phyloP scores from a whole-genome alignment of 108 stramenopile species.

The Nitzschia sp. region DNA sequence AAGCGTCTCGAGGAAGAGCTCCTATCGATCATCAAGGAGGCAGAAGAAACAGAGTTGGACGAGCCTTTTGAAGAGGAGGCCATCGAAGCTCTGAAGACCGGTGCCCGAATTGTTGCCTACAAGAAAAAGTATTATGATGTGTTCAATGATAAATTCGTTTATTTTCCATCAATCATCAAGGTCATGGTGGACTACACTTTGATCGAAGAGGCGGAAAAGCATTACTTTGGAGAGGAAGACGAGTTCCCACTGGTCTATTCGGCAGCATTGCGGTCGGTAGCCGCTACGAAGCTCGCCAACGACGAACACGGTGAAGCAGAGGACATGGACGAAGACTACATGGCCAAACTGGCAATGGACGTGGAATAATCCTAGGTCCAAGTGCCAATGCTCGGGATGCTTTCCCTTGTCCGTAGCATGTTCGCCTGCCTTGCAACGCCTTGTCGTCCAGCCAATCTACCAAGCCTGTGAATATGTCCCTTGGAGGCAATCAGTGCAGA shows the following conservation, averaged over 20 bases:
- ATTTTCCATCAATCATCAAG: slow-evolving; percentile 23
- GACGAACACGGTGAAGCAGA: background rate
- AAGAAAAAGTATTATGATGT: slow-evolving; percentile 28
- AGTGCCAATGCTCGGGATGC: no score
- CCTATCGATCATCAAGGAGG: slow-evolving; percentile 2
- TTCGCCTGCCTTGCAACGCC: no score
- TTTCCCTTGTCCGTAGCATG: no score
- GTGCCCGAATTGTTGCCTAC: slow-evolving; percentile 18
- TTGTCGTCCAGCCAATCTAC: no score
- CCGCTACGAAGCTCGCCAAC: background rate
- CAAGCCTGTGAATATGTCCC: no score
- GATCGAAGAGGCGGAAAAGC: slow-evolving; percentile 34
- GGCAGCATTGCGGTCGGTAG: slow-evolving; percentile 22
- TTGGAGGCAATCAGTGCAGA: no score
- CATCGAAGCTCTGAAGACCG: slow-evolving; percentile 7
- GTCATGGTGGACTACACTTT: slow-evolving; percentile 5
- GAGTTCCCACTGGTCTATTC: slow-evolving; percentile 24
- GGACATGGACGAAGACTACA: slow-evolving; percentile 15
- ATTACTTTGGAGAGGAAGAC: slow-evolving; percentile 10
- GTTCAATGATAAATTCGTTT: slow-evolving; percentile 8
- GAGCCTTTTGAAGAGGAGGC: slow-evolving; percentile 21
- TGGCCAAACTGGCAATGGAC: slow-evolving; percentile 17
- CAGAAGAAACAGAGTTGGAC: slow-evolving; percentile 30
- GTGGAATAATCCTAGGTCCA: slow-evolving; percentile 18
- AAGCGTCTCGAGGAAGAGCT: slow-evolving; percentile 15